These are phyloP conservation scores for Crithidia fasciculata DNA, from an alignment of 208 protist genomes.

Conservation along the genomic window DNA sequence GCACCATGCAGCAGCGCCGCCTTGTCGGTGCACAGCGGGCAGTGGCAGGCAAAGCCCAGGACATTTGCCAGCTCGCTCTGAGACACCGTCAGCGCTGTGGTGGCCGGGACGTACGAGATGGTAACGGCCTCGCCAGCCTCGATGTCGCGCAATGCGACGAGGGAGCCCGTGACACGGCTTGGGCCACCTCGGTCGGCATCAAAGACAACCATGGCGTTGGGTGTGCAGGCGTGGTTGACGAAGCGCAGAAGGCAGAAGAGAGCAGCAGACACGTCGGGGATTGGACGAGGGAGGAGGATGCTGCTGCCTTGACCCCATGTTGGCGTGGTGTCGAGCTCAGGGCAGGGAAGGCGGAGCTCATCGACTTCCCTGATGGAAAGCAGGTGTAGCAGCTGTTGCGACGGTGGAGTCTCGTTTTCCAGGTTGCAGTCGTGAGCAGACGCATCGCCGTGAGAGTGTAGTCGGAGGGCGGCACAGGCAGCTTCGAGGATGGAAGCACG, in stretches of 20 bases:
- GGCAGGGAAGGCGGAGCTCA: too few species aligned
- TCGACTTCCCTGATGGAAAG: too few species aligned
- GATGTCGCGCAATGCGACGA: constrained; percentile 69
- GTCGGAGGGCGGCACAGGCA: too few species aligned
- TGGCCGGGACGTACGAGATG: constrained; percentile 64
- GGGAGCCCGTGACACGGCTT: neutral
- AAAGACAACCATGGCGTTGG: constrained; percentile 65
- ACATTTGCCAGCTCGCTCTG: constrained; percentile 23
- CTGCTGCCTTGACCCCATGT: neutral
- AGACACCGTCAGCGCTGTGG: constrained; percentile 34
- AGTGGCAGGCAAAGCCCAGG: constrained; percentile 56
- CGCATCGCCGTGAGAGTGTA: too few species aligned
- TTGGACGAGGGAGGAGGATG: neutral
- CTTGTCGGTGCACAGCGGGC: constrained; percentile 45
- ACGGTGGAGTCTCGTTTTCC: too few species aligned
- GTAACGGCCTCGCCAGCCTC: constrained; percentile 70
- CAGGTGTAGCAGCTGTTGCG: too few species aligned
- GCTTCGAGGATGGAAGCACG: too few species aligned
- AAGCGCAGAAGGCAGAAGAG: constrained; percentile 45
- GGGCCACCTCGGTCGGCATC: neutral
- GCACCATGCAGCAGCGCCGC: constrained; percentile 54
- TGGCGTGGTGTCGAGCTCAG: neutral
- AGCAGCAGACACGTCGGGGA: neutral
- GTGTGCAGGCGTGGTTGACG: constrained; percentile 67
- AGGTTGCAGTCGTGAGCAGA: too few species aligned